Evolutionary conservation across 2,329 filamentous ascomycete genomes (phyloP).

Genomic region (Cladosporium sp.): DNA sequence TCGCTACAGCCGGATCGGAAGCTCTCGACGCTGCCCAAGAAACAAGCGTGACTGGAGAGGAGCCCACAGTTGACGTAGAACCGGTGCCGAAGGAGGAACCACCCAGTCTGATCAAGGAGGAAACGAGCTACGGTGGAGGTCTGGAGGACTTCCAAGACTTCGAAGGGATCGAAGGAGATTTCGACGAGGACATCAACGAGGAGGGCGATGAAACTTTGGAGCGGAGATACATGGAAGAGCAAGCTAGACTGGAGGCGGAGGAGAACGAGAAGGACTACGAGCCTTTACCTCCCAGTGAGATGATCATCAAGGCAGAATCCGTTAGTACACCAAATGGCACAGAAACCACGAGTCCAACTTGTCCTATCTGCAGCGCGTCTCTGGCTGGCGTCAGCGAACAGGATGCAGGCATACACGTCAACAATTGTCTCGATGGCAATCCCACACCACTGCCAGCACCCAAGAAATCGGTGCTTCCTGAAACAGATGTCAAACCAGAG

Average conservation of each 20-base stretch:
- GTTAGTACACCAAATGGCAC: slow-evolving; percentile 16
- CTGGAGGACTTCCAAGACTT: slow-evolving; percentile 54
- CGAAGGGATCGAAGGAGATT: slow-evolving; percentile 51
- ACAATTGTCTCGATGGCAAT: slow-evolving; percentile 85
- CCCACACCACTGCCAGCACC: slow-evolving; percentile 57
- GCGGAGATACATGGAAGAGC: slow-evolving; percentile 71
- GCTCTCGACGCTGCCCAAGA: background rate
- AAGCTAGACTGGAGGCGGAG: slow-evolving; percentile 55
- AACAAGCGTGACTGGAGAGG: background rate
- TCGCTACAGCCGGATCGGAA: background rate
- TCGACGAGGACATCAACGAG: slow-evolving; percentile 62
- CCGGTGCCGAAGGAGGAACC: slow-evolving; percentile 5
- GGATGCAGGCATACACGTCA: slow-evolving; percentile 81
- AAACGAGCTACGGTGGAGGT: slow-evolving; percentile 50
- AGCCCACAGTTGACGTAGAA: background rate
- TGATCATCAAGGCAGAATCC: slow-evolving; percentile 16
- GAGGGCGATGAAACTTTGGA: slow-evolving; percentile 54
- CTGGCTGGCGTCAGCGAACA: slow-evolving; percentile 59
- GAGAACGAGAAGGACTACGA: slow-evolving; percentile 48
- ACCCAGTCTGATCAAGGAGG: slow-evolving; percentile 45
- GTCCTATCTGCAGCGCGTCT: slow-evolving; percentile 74
- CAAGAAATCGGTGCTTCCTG: slow-evolving; percentile 21
- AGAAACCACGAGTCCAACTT: slow-evolving; percentile 45
- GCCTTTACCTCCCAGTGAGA: slow-evolving; percentile 24
- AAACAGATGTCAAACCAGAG: slow-evolving; percentile 23